Evolutionary conservation across 1,139 yeast species (phyloP), one percentile per base, ranked within the genome.

Genomic region (Hyphopichia pseudoburtonii): DNA sequence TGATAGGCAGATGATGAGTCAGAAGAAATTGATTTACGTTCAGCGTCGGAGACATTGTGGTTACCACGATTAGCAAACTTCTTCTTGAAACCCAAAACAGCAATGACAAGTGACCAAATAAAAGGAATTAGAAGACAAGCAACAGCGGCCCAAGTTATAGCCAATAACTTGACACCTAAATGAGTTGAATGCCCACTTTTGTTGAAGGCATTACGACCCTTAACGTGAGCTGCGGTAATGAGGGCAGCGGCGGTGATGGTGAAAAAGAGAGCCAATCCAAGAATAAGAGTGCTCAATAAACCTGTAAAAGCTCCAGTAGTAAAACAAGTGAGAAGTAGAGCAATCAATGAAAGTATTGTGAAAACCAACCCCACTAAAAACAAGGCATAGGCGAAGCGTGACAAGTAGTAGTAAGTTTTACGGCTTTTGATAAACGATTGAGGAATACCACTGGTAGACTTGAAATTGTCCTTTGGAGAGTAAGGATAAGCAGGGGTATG

Each of bases 341-440:
- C 60, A 32, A 76, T 35, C 30, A 77, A 51, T 0, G 84, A 67
- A n/a, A 78, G 35, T 3, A 76, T 60, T n/a, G 76, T 59, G 54
- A 82, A 82, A 28, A 74, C 63, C 37, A 83, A 60, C 6, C 80
- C 85, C 42, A 83, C 66, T 34, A 86, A 55, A 57, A 73, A 67
- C 63, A 84, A 82, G 2, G 86, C 86, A 71, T 77, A 86, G 17
- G 85, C 81, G 47, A 79, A 72, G 47, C 88, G 75, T 16, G 87
- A 72, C 50, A 81, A 62, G 60, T 79, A 82, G 61, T 70, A 86
- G 57, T 75, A 83, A 24, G 71, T 56, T 42, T 71, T 62, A 44
- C 80, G 68, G 52, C 70, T 53, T 15, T 54, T 49, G 31, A 61
- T 50, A 48, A 86, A 79, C 15, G 61, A 60, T 3, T 48, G 17